These are phyloP conservation scores for Rossbeevera mucosa DNA, from an alignment of 768 basidiomycete species.

Conservation along the genomic window DNA sequence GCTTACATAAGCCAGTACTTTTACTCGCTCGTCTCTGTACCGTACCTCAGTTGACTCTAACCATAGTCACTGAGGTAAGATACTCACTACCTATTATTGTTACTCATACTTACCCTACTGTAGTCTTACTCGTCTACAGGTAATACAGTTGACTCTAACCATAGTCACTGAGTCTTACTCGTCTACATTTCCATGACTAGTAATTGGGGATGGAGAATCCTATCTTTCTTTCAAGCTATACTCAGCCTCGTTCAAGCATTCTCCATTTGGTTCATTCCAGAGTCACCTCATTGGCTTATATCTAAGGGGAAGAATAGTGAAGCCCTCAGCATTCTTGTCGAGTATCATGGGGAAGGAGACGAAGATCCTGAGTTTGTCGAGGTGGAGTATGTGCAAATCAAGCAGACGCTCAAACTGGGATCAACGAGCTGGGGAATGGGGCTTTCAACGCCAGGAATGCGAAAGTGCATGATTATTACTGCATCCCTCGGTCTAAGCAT, in stretches of 20 bases:
- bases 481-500: not conserved
- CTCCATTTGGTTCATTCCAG: not conserved
- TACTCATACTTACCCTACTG: too few relatives aligned
- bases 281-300: not conserved
- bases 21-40: too few relatives aligned
- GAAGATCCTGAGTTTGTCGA: not conserved
- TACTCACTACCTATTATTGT: too few relatives aligned
- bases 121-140: too few relatives aligned
- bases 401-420: not conserved
- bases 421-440: not conserved
- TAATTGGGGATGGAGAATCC: not conserved
- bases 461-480: not conserved
- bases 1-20: too few relatives aligned
- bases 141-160: too few relatives aligned
- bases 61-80: too few relatives aligned
- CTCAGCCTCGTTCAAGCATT: not conserved
- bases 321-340: not conserved
- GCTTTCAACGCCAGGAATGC: not conserved
- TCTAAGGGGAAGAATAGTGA: not conserved
- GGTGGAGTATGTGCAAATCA: not conserved
- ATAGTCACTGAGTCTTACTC: too few relatives aligned
- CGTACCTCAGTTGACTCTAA: too few relatives aligned
- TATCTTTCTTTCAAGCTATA: not conserved
- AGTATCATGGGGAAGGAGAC: not conserved
- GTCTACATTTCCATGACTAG: not conserved